Evolutionary conservation across 2,329 filamentous ascomycete genomes (phyloP).

Genomic region (Cladorrhinum sp.): DNA sequence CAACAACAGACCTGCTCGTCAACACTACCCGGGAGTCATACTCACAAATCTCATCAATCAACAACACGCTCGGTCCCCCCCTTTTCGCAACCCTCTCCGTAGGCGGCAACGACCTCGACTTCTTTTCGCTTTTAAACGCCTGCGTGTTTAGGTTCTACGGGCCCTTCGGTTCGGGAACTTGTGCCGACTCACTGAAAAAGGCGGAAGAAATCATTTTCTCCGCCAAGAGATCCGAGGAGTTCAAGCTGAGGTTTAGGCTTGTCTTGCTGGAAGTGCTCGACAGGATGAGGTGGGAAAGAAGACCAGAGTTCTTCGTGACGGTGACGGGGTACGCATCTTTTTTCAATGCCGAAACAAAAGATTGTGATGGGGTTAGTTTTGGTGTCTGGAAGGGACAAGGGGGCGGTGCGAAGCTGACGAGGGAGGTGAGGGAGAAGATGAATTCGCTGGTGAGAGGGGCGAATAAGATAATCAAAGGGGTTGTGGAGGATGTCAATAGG

Average conservation of each 20-base stretch:
- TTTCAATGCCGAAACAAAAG: conserved; percentile 44
- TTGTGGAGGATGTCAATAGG: conserved; percentile 37
- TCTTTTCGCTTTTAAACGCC: conserved; percentile 49
- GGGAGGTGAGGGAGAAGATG: conserved; percentile 39
- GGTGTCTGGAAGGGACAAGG: conserved; percentile 42
- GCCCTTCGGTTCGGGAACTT: conserved; percentile 46
- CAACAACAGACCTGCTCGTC: conserved; percentile 39
- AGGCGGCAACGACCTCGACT: conserved; percentile 49
- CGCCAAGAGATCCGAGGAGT: conserved; percentile 27
- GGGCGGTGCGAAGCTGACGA: conserved; percentile 36
- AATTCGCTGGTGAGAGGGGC: conserved; percentile 44
- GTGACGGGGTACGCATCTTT: conserved; percentile 49
- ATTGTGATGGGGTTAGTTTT: conserved; percentile 44
- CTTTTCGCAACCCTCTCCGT: conserved; percentile 47
- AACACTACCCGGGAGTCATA: conserved; percentile 32
- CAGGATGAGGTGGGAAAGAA: conserved; percentile 43
- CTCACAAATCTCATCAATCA: conserved; percentile 43
- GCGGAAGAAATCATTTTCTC: conserved; percentile 35
- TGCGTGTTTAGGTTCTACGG: conserved; percentile 49
- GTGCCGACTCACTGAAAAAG: conserved; percentile 38
- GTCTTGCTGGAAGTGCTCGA: conserved; percentile 45
- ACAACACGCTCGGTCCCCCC: conserved; percentile 29
- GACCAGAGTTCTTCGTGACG: conserved; percentile 41
- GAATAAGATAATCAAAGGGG: conserved; percentile 39
- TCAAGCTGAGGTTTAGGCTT: conserved; percentile 39